Evolutionary conservation across 225 moss, liverwort and hornwort species (phyloP).

Genomic region (Marchantia polymorpha): DNA sequence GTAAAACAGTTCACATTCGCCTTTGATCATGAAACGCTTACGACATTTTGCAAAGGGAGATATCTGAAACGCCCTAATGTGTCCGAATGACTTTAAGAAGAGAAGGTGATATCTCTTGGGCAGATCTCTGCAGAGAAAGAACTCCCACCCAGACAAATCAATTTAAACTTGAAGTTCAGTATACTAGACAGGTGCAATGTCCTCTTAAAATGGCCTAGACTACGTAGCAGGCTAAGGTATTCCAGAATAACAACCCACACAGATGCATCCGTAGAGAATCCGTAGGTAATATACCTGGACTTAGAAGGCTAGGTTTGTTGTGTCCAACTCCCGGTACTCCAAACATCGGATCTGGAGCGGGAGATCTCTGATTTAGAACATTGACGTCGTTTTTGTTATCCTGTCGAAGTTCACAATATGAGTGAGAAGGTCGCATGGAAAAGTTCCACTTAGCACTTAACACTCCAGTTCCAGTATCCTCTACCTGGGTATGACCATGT

Average conservation of each 20-base stretch:
- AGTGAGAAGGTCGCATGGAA: constrained; percentile 12
- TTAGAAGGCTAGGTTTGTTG: constrained; percentile 84
- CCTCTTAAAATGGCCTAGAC: no score
- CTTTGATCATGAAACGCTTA: no score
- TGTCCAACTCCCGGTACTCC: constrained; percentile 94
- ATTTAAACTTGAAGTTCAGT: no score
- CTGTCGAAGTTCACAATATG: constrained; percentile 41
- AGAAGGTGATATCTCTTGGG: no score
- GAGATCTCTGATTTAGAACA: constrained; percentile 73
- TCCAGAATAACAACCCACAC: background rate
- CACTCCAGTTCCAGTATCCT: background rate
- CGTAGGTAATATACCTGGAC: constrained; percentile 64
- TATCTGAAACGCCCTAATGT: no score
- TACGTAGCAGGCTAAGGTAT: background rate
- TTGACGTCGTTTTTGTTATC: constrained; percentile 85
- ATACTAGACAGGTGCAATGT: no score
- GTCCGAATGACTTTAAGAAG: no score
- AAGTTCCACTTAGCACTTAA: background rate
- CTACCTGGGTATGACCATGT: background rate
- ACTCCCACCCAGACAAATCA: no score
- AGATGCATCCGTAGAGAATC: background rate
- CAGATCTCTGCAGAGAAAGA: no score
- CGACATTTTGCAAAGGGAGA: no score
- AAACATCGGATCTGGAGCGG: constrained; percentile 93
- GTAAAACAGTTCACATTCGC: no score